phyloP scores from a whole-genome alignment of 23 red algal species.

The Porphyridium purpureum region DNA sequence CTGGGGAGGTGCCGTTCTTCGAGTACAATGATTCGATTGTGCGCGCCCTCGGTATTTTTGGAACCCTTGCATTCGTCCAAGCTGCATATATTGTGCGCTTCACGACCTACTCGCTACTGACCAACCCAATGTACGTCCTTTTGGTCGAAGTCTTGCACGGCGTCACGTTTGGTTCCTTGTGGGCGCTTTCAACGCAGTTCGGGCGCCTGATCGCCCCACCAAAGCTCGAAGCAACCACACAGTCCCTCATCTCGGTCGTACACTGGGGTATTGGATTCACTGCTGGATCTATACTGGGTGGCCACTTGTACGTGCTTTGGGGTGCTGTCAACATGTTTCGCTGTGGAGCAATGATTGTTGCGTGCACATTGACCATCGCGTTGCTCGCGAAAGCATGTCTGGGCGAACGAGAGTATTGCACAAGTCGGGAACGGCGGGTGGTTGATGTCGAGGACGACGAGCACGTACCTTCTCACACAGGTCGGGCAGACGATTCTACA shows the following conservation, averaged over 20 bases:
- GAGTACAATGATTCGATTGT: conserved; percentile 21
- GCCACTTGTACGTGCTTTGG: too few relatives aligned
- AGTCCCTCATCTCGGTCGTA: conserved; percentile 14
- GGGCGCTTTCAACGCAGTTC: conserved; percentile 15
- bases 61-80: neutral
- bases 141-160: conserved; percentile 50
- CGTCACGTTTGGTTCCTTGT: conserved; percentile 29
- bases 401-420: too few relatives aligned
- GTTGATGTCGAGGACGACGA: too few relatives aligned
- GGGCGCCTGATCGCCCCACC: conserved; percentile 14
- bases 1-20: conserved; percentile 1
- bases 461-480: too few relatives aligned
- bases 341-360: too few relatives aligned
- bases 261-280: too few relatives aligned
- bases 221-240: conserved; percentile 20
- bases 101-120: conserved; percentile 22
- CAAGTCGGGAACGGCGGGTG: too few relatives aligned
- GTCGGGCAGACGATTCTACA: too few relatives aligned
- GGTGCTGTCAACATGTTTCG: too few relatives aligned
- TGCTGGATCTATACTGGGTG: too few relatives aligned
- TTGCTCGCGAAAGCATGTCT: too few relatives aligned
- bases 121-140: conserved; percentile 18
- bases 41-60: conserved; percentile 15
- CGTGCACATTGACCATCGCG: too few relatives aligned
- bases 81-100: conserved; percentile 20